Evolutionary conservation across 371 early-diverging fungal species (phyloP).

Genomic region (Lichtheimia ornata): DNA sequence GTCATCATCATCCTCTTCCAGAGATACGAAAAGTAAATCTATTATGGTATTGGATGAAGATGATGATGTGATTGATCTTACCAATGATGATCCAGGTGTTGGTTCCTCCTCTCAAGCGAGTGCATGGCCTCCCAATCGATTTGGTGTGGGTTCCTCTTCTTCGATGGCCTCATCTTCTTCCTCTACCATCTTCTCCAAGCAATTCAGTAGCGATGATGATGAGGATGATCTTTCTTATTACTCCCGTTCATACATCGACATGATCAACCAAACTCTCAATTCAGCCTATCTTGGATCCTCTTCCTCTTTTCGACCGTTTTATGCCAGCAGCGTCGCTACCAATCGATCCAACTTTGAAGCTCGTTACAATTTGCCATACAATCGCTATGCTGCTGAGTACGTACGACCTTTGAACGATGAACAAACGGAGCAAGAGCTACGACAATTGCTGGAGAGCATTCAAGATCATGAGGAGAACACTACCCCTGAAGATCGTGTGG

Average conservation of each 20-base stretch:
- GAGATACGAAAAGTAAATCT: background rate
- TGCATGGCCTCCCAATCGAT: too few relatives aligned
- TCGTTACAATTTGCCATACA: background rate
- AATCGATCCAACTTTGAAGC: background rate
- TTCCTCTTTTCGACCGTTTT: background rate
- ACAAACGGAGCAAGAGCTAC: constrained; percentile 42
- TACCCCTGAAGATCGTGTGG: constrained; percentile 46
- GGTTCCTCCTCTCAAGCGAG: background rate
- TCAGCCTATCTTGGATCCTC: background rate
- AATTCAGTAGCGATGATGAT: too few relatives aligned
- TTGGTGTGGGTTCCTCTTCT: too few relatives aligned
- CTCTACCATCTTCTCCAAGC: background rate
- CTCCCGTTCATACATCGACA: too few relatives aligned
- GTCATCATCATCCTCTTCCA: background rate
- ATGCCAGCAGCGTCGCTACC: background rate
- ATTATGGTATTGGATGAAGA: constrained; percentile 5
- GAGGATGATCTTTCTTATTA: too few relatives aligned
- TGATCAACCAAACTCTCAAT: background rate
- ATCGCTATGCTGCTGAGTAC: background rate
- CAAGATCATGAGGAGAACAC: constrained; percentile 33
- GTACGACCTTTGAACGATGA: background rate
- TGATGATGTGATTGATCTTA: constrained; percentile 20
- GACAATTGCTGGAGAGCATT: constrained; percentile 44
- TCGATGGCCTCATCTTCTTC: background rate
- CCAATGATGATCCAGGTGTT: background rate